These are phyloP conservation scores for Albugo candida DNA, from an alignment of 352 stramenopile species.

Conservation along the genomic window DNA sequence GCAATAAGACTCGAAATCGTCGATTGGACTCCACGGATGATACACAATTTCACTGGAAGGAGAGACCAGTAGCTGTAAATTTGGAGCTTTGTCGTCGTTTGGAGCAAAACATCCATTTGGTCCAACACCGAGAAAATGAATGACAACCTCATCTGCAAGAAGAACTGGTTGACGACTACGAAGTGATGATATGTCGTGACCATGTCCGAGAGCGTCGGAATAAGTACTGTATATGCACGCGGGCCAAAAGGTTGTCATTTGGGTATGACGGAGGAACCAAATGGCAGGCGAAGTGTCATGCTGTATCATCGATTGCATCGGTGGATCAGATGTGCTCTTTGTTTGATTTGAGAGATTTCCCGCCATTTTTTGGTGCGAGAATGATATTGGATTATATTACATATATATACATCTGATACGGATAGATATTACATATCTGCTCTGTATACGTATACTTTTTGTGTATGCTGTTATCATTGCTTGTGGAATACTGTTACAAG, in stretches of 20 bases:
- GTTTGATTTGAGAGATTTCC: too few relatives aligned
- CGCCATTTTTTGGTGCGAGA: too few relatives aligned
- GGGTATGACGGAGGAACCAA: too few relatives aligned
- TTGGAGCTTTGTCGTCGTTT: not conserved
- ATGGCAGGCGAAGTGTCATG: too few relatives aligned
- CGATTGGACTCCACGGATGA: not conserved
- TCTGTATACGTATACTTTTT: too few relatives aligned
- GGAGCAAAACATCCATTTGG: not conserved
- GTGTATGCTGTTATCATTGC: too few relatives aligned
- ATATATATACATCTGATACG: too few relatives aligned
- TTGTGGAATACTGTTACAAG: too few relatives aligned
- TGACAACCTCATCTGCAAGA: slow-evolving; percentile 43
- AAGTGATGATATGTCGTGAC: slow-evolving; percentile 25
- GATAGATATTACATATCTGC: too few relatives aligned
- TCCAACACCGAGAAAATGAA: slow-evolving; percentile 64
- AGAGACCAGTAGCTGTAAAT: not conserved
- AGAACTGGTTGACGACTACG: slow-evolving; percentile 25
- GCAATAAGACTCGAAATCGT: not conserved
- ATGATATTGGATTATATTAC: too few relatives aligned
- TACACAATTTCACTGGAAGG: not conserved
- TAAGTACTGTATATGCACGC: slow-evolving; percentile 45
- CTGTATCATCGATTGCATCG: too few relatives aligned
- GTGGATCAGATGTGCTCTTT: too few relatives aligned
- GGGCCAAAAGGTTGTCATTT: slow-evolving; percentile 23
- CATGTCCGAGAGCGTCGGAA: slow-evolving; percentile 18